A percentile compares a stretch with the other conserved stretches of the same genome.
Evolutionary conservation across 176 grass and related monocot genomes (phyloP).

Genomic region (Luzula sylvatica): DNA sequence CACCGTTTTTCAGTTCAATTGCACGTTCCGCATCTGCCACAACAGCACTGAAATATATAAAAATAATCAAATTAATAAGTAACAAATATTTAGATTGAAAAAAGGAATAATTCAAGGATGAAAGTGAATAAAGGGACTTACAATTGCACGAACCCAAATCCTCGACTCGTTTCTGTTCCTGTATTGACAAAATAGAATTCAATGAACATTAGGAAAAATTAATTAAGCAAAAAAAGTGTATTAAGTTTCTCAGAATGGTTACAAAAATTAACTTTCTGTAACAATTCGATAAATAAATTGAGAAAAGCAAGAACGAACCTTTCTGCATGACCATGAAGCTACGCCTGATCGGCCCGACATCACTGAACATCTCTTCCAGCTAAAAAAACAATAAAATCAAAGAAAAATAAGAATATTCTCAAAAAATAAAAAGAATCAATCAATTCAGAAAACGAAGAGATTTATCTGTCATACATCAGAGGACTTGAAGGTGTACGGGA

Average conservation of each 20-base stretch:
- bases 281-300: not conserved
- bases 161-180: conserved; percentile 67
- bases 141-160: conserved; percentile 90
- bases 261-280: too few species aligned
- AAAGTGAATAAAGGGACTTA: conserved; percentile 33
- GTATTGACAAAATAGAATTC: not conserved
- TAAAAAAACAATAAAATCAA: conserved; percentile 19
- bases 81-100: not conserved
- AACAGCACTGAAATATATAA: conserved; percentile 42
- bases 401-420: not conserved
- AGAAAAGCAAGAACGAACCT: conserved; percentile 22
- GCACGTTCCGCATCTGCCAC: conserved; percentile 73
- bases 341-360: conserved; percentile 88
- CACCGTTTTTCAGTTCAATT: conserved; percentile 77
- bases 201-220: not conserved
- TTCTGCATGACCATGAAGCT: conserved; percentile 80
- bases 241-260: too few species aligned
- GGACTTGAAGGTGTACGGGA: conserved; percentile 78
- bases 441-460: not conserved
- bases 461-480: conserved; percentile 27
- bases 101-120: not conserved
- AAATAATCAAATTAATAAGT: conserved; percentile 9
- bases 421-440: not conserved
- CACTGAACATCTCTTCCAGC: conserved; percentile 77
- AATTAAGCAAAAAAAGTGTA: too few species aligned